Base-by-base conservation (phyloP, 2,329 filamentous ascomycete genomes). In the Colletotrichum caudatum region DNA sequence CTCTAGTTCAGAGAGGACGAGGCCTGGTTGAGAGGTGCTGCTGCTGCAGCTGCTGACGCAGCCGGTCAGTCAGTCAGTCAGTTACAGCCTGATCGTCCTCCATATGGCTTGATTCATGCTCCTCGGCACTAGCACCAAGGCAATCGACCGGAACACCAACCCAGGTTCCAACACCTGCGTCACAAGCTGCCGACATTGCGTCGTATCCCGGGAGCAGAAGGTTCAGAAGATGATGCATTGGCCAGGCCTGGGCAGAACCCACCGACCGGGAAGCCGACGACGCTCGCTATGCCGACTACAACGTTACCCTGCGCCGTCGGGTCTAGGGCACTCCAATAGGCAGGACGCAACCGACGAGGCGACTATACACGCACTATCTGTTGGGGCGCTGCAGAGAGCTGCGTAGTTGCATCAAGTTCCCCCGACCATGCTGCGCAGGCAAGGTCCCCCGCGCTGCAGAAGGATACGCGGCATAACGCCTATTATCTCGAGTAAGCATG, bases 221-320 rank as follows among this genome's bases (percentile, higher is more conserved):
- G 60, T 63, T 48, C 59, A 48, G 23, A 39, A 20, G n/a, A 63
- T 53, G n/a, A 63, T 53, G 26, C 35, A 44, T 46, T 59, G 35
- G 51, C 51, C 20, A 14, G 35, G 37, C 8, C 48, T 63, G 46
- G 57, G 41, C 64, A 58, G 68, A 70, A 62, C 50, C 68, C 68
- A 65, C 68, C 57, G 50, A 51, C 63, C 50, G 53, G 63, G 51
- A 59, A 41, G 20, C 20, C 51, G 14, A 51, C 65, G 41, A 67
- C 59, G 14, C 60, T 20, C 44, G 29, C 44, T 61, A n/a, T 18
- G 8, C 39, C 14, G 18, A 41, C 20, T 48, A 53, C 51, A 20
- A 64, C 66, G 66, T 56, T 64, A 64, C 48, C 39, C 41, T 63
- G 50, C 50, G 20, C 33, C 14, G 48, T 53, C 60, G 60, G 51